A percentile compares a stretch with the other conserved stretches of the same genome.
These are phyloP conservation scores for Murraya paniculata DNA, from an alignment of 345 rosid genomes.

Conservation along the genomic window DNA sequence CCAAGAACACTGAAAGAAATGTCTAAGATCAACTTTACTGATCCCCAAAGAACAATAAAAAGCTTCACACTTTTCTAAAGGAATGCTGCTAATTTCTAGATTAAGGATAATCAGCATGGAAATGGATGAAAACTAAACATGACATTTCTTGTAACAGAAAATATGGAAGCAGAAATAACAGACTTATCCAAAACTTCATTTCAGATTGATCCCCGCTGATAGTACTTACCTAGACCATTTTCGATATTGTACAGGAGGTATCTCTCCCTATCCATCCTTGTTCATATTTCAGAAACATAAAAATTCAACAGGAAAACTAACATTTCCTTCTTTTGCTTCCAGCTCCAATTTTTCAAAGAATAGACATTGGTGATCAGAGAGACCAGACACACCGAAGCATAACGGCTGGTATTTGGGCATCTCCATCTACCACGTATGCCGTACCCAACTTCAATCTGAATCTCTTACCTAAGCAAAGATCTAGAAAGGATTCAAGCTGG, in stretches of 20 bases:
- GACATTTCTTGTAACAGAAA: not conserved
- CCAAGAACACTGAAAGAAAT: not conserved
- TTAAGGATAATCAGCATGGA: too few relatives aligned
- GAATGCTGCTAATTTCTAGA: too few relatives aligned
- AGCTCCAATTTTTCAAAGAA: not conserved
- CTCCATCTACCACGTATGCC: conserved; percentile 50
- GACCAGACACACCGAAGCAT: conserved; percentile 82
- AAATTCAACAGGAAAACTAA: not conserved
- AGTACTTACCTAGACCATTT: not conserved
- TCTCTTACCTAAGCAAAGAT: conserved; percentile 42
- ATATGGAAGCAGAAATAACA: not conserved
- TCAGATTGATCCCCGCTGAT: too few relatives aligned
- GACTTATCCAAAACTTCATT: not conserved
- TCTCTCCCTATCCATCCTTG: not conserved
- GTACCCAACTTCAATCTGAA: conserved; percentile 70
- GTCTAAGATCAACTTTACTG: too few relatives aligned
- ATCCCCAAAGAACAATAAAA: not conserved
- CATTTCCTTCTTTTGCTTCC: not conserved
- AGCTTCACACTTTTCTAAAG: too few relatives aligned
- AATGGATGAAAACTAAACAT: too few relatives aligned
- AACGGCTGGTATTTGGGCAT: conserved; percentile 46
- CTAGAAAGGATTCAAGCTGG: conserved; percentile 66
- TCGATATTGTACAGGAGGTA: not conserved
- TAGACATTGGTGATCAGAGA: conserved; percentile 28
- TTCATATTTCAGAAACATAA: not conserved